A percentile compares a stretch with the other conserved stretches of the same genome.
These are phyloP conservation scores for Paecilomyces sp. DNA, from an alignment of 2,329 filamentous ascomycete species.

Conservation along the genomic window DNA sequence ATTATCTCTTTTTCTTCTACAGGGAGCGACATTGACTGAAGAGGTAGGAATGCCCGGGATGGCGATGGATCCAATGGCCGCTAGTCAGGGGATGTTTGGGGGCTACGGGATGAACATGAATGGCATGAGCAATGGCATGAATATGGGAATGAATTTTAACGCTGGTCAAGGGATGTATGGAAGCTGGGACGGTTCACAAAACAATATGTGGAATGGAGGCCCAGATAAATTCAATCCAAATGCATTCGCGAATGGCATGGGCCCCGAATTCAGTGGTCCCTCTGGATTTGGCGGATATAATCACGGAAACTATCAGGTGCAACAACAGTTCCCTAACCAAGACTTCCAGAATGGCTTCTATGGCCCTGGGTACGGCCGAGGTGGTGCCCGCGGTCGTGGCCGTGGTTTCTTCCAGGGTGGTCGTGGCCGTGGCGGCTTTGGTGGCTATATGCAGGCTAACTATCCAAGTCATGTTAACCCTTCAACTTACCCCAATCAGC, in stretches of 20 bases:
- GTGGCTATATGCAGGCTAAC: constrained; percentile 31
- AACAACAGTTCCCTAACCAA: constrained; percentile 52
- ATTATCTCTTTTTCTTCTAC: background rate
- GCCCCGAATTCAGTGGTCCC: constrained; percentile 75
- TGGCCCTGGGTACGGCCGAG: constrained; percentile 62
- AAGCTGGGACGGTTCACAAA: constrained; percentile 74
- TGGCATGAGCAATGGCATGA: constrained; percentile 69
- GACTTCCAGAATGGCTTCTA: constrained; percentile 70
- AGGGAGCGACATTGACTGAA: constrained; percentile 14
- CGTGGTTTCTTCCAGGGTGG: constrained; percentile 50
- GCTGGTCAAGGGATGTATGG: constrained; percentile 58
- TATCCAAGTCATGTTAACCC: constrained; percentile 26
- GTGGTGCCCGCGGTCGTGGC: constrained; percentile 53
- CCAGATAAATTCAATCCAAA: constrained; percentile 88
- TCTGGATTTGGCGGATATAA: constrained; percentile 61
- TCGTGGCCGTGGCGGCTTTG: constrained; percentile 28
- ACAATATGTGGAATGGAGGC: constrained; percentile 66
- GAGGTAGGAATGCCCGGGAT: constrained; percentile 66
- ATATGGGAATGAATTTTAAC: constrained; percentile 60
- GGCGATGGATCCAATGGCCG: constrained; percentile 62
- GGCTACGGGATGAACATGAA: constrained; percentile 69
- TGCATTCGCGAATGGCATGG: constrained; percentile 66
- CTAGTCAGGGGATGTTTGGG: constrained; percentile 43
- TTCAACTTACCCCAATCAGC: constrained; percentile 23
- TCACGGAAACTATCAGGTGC: constrained; percentile 67